Percentiles rank a stretch among this genome's conserved stretches.
These are phyloP conservation scores for Typha latifolia DNA, from an alignment of 176 grass and related monocot genomes.

Conservation along the genomic window DNA sequence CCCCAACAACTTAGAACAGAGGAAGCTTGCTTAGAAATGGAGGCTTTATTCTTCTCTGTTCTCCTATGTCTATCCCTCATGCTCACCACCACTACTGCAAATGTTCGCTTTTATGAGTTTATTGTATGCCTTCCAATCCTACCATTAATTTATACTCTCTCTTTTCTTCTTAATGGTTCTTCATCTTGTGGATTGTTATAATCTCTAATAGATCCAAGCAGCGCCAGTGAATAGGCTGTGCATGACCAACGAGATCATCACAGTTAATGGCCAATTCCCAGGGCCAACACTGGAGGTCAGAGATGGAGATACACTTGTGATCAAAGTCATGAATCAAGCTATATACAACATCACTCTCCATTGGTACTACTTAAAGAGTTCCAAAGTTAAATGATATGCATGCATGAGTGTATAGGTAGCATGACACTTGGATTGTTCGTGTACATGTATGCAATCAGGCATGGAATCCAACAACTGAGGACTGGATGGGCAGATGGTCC, in stretches of 20 bases:
- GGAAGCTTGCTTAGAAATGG: neutral
- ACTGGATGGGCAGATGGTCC: conserved; percentile 7
- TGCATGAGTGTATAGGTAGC: neutral
- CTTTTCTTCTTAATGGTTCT: neutral
- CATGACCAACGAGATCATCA: conserved; percentile 56
- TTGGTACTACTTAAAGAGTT: conserved; percentile 30
- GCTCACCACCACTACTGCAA: conserved; percentile 26
- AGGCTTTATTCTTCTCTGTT: conserved; percentile 19
- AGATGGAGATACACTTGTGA: conserved; percentile 65
- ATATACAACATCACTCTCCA: conserved; percentile 64
- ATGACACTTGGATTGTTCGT: neutral
- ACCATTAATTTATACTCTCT: neutral
- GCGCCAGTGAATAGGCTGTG: conserved; percentile 94
- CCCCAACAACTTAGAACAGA: neutral
- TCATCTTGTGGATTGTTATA: conserved; percentile 10
- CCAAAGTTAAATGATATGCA: neutral
- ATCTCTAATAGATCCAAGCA: conserved; percentile 44
- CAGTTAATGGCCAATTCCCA: conserved; percentile 71
- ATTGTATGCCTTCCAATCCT: conserved; percentile 22
- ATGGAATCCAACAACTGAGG: conserved; percentile 1
- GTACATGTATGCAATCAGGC: neutral
- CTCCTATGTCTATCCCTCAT: conserved; percentile 31
- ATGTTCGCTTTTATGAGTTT: conserved; percentile 74
- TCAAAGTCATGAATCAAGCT: conserved; percentile 56
- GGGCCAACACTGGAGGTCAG: conserved; percentile 72